phyloP scores from a whole-genome alignment of 345 rosid genomes.

The Heritiera littoralis region DNA sequence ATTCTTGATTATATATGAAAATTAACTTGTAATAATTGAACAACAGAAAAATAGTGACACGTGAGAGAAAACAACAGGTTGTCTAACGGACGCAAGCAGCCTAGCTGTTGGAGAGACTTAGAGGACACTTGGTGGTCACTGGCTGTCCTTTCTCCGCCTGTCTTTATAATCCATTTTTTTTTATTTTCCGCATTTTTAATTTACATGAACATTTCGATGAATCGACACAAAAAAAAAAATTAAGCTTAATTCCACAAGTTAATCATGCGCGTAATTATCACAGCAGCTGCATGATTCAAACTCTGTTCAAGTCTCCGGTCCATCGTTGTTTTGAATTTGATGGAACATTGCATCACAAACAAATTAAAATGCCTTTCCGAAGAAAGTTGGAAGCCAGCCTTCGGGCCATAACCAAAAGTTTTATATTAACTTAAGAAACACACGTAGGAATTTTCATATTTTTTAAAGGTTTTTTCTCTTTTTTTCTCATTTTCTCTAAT shows the following conservation, averaged over 20 bases:
- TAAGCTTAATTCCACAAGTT: constrained; percentile 5
- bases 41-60: neutral
- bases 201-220: too few species aligned
- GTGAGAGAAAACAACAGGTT: constrained; percentile 15
- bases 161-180: neutral
- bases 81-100: constrained; percentile 7
- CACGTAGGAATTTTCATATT: too few species aligned
- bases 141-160: constrained; percentile 5
- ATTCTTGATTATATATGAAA: neutral
- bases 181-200: neutral
- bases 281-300: neutral
- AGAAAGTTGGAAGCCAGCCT: neutral
- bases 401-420: neutral
- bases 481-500: too few species aligned
- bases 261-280: neutral
- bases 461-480: too few species aligned
- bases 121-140: constrained; percentile 15
- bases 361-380: neutral
- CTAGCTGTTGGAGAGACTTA: constrained; percentile 18
- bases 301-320: neutral
- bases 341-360: neutral
- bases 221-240: too few species aligned
- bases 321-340: neutral
- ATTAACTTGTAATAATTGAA: neutral
- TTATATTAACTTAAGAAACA: neutral